phyloP scores from a whole-genome alignment of 495 filamentous ascomycete genomes.

The Daldinia concentrica region DNA sequence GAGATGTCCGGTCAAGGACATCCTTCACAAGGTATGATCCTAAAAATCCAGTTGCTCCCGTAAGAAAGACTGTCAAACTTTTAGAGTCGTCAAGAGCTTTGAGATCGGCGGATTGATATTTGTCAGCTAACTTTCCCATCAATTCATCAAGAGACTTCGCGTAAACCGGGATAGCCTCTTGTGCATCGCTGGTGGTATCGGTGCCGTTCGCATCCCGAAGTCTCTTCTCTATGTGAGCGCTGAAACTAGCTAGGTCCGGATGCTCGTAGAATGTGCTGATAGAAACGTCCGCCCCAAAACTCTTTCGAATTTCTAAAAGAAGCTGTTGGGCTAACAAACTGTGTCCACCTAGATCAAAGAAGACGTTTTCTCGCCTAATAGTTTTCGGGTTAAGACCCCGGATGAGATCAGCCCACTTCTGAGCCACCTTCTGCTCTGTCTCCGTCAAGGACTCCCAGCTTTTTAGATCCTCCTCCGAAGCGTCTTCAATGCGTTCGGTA shows the following conservation, averaged over 20 bases:
- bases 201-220: constrained; percentile 44
- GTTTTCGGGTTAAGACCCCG: constrained; percentile 65
- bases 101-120: constrained; percentile 52
- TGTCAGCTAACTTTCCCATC: constrained; percentile 46
- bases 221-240: constrained; percentile 72
- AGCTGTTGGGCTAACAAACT: constrained; percentile 88
- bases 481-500: constrained; percentile 55
- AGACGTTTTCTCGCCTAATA: constrained; percentile 71
- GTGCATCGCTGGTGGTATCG: constrained; percentile 50
- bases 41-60: constrained; percentile 91
- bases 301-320: constrained; percentile 71
- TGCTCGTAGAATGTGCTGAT: constrained; percentile 81
- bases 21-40: constrained; percentile 84
- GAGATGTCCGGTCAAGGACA: constrained; percentile 67
- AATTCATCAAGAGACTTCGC: constrained; percentile 64
- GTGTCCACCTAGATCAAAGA: constrained; percentile 91
- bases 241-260: constrained; percentile 77
- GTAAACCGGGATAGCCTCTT: constrained; percentile 73
- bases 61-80: constrained; percentile 76
- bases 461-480: constrained; percentile 74
- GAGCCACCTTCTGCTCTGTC: constrained; percentile 51
- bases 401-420: constrained; percentile 58
- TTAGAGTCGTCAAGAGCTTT: constrained; percentile 42
- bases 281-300: constrained; percentile 70
- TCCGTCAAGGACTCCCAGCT: constrained; percentile 68